Percentiles rank a stretch among this genome's conserved stretches.
phyloP scores from a whole-genome alignment of 2,329 filamentous ascomycete genomes.

The Cladophialophora yegresii region DNA sequence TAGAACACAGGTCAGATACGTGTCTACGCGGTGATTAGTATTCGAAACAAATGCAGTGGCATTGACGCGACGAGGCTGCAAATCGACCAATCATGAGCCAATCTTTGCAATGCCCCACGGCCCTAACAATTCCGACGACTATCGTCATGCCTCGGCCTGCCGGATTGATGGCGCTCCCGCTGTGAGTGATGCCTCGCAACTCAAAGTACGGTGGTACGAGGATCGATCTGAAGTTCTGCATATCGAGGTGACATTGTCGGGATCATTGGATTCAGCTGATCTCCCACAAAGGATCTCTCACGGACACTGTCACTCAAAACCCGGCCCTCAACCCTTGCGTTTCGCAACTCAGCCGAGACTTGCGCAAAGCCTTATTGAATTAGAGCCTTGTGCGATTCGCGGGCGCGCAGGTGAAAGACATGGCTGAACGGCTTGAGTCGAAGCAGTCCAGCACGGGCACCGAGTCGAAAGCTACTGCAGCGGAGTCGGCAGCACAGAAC shows the following conservation, averaged over 20 bases:
- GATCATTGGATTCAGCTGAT: background rate
- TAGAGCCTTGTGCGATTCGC: background rate
- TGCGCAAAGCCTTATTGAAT: background rate
- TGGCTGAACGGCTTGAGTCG: conserved; percentile 27
- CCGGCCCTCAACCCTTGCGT: background rate
- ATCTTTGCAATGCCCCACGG: background rate
- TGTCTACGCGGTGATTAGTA: background rate
- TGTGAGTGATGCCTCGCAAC: background rate
- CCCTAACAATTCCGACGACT: background rate
- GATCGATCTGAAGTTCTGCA: background rate
- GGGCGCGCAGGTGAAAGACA: conserved; percentile 5
- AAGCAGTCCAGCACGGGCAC: background rate
- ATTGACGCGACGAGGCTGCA: background rate
- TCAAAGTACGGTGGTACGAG: no score
- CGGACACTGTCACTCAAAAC: background rate
- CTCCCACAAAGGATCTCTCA: background rate
- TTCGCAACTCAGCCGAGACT: background rate
- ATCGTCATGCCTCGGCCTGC: conserved; percentile 19
- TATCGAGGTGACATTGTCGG: background rate
- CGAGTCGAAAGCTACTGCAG: background rate
- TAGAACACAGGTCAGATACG: background rate
- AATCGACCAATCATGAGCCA: background rate
- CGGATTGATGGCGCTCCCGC: background rate
- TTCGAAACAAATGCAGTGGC: background rate
- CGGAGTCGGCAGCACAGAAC: conserved; percentile 7